Percentiles rank a stretch among this genome's conserved stretches.
Evolutionary conservation across 192 early-diverging fungal species (phyloP).

Genomic region (Linderina pennispora): DNA sequence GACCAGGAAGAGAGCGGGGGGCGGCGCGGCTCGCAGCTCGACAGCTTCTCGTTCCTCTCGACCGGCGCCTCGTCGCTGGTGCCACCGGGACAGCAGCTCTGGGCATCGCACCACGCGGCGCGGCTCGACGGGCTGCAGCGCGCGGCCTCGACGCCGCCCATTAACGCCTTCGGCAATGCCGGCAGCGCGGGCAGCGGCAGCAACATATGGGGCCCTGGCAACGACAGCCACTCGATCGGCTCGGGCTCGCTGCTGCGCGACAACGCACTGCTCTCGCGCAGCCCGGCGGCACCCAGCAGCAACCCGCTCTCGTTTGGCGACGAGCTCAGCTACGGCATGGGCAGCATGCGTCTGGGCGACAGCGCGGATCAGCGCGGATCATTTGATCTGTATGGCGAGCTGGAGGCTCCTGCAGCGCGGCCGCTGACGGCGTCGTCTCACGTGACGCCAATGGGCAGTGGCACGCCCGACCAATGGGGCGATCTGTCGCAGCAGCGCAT

Average conservation of each 20-base stretch:
- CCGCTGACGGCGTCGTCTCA: constrained; percentile 8
- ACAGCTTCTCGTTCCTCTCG: constrained; percentile 30
- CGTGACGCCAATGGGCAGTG: constrained; percentile 1
- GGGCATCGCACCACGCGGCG: constrained; percentile 37
- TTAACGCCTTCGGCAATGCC: constrained; percentile 15
- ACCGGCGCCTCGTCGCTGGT: constrained; percentile 8
- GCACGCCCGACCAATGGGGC: constrained; percentile 27
- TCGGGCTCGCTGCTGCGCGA: constrained; percentile 14
- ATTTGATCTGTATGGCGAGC: constrained; percentile 37
- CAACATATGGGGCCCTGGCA: constrained; percentile 1
- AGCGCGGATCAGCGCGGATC: constrained; percentile 34
- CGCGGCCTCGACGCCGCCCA: constrained; percentile 40
- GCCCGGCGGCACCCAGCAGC: too few species aligned
- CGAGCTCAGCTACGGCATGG: constrained; percentile 30
- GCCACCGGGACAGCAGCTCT: constrained; percentile 29
- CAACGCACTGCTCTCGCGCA: constrained; percentile 3
- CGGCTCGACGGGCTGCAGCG: constrained; percentile 43
- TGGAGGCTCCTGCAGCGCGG: constrained; percentile 15
- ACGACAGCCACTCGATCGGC: constrained; percentile 20
- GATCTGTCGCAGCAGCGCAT: constrained; percentile 21
- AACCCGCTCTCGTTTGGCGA: too few species aligned
- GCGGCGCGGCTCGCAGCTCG: constrained; percentile 30
- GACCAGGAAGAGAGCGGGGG: constrained; percentile 29
- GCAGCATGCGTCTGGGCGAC: constrained; percentile 27
- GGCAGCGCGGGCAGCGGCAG: constrained; percentile 1